Percentiles rank a stretch among this genome's conserved stretches.
phyloP scores from a whole-genome alignment of 1,284 basidiomycete species.

The Phylloporus gajari region DNA sequence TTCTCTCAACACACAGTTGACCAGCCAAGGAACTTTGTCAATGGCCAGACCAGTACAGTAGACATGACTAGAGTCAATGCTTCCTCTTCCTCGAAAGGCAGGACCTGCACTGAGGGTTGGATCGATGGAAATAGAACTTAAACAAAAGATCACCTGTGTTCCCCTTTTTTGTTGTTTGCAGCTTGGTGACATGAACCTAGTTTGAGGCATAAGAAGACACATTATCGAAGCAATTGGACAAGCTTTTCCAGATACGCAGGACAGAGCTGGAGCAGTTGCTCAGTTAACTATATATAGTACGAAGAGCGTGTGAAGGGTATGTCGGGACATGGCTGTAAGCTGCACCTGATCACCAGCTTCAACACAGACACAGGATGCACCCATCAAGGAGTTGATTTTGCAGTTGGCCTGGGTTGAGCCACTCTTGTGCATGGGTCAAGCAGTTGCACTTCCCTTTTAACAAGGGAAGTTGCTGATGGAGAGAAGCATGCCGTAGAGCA shows the following conservation, averaged over 20 bases:
- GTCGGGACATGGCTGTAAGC: conserved; percentile 18
- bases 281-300: conserved; percentile 58
- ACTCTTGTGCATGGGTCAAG: conserved; percentile 59
- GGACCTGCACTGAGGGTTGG: conserved; percentile 37
- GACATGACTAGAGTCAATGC: conserved; percentile 25
- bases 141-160: conserved; percentile 37
- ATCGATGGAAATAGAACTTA: conserved; percentile 47
- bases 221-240: conserved; percentile 65
- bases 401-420: conserved; percentile 65
- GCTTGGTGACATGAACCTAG: conserved; percentile 40
- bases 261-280: conserved; percentile 72
- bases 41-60: conserved; percentile 7
- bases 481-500: conserved; percentile 66
- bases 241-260: conserved; percentile 62
- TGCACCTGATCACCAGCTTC: conserved; percentile 19
- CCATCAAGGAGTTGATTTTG: conserved; percentile 66
- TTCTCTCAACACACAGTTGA: no score
- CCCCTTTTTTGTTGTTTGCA: neutral
- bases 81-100: conserved; percentile 25
- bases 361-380: conserved; percentile 69
- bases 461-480: conserved; percentile 75
- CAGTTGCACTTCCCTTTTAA: conserved; percentile 68
- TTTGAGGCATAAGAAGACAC: conserved; percentile 57
- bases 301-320: conserved; percentile 64
- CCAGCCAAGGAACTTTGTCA: conserved; percentile 2